Evolutionary conservation across 176 grass and related monocot genomes (phyloP).

Genomic region (Eremochloa ophiuroides): DNA sequence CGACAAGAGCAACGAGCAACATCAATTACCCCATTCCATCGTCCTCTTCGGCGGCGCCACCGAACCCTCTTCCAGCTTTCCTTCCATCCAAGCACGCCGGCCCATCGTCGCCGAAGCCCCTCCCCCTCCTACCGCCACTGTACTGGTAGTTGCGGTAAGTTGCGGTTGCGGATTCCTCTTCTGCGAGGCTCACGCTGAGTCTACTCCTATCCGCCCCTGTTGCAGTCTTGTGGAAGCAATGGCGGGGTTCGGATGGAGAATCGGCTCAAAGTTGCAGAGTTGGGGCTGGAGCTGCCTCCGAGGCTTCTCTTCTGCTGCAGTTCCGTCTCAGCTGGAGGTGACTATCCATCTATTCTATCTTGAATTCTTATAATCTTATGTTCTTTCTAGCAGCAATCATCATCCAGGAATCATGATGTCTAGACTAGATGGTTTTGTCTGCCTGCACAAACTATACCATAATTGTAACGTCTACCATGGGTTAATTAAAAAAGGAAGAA

Average conservation of each 20-base stretch:
- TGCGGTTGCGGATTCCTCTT: not conserved
- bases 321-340: conserved; percentile 62
- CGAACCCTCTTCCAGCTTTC: not conserved
- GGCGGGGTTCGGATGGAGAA: conserved; percentile 36
- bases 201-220: not conserved
- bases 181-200: not conserved
- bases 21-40: not conserved
- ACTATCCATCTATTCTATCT: not conserved
- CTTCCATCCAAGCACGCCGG: not conserved
- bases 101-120: not conserved
- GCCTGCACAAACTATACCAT: not conserved
- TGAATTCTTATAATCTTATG: not conserved
- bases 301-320: conserved; percentile 44
- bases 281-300: conserved; percentile 35
- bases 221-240: not conserved
- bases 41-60: not conserved
- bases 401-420: not conserved
- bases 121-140: not conserved
- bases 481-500: not conserved
- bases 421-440: not conserved
- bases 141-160: not conserved
- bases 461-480: not conserved
- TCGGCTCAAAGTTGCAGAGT: conserved; percentile 21
- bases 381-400: not conserved
- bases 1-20: too few relatives aligned